Evolutionary conservation across 208 protist genomes (phyloP), one percentile per base, ranked within the genome.

Genomic region (Porcisia hertigi): DNA sequence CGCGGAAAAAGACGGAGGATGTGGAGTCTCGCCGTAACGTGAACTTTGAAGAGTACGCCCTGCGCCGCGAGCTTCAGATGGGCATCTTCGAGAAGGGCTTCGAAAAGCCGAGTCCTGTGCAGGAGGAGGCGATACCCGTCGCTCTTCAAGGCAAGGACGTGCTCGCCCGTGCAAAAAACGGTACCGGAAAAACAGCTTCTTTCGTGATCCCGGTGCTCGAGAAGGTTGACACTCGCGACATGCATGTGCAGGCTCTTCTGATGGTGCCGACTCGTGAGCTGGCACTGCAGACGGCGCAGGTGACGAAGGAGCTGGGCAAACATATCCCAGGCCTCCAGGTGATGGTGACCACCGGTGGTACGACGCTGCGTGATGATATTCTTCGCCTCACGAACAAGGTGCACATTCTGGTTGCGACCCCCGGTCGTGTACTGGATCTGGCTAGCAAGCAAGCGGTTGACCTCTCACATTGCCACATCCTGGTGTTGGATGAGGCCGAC

Each of bases 71-170:
- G 78, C 94, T 99, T 70, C 95, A 99, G 76, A 99, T 98, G 97
- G 99, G 99, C 72, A 99, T 99, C 76, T 99, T 98, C 88, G 99
- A 99, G 86, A 99, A 99, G 81, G 99, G 99, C 49, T 99, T 98
- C 74, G 98, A 99, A 82, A 90, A 92, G 39, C 99, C 99, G 25
- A 99, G 97, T 55, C 99, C 99, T 4, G 99, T 99, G 81, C 99
- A 99, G 88, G 98, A 99, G 85, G 96, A 99, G 82, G 96, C 95
- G 34, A 99, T 99, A 73, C 98, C 98, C 23, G 92, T 99, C 43
- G 98, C 98, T 1, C 89, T 99, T 1, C 92, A 98, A 54, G 98
- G 98, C 25, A 91, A 91, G 72, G 98, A 99, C 80, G 97, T 99
- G 66, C 92, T 99, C 59, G 99, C 98, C 20, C 94, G 99, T 80